phyloP scores from a whole-genome alignment of 139 green algal species.

The Astrephomene gubernaculifera region DNA sequence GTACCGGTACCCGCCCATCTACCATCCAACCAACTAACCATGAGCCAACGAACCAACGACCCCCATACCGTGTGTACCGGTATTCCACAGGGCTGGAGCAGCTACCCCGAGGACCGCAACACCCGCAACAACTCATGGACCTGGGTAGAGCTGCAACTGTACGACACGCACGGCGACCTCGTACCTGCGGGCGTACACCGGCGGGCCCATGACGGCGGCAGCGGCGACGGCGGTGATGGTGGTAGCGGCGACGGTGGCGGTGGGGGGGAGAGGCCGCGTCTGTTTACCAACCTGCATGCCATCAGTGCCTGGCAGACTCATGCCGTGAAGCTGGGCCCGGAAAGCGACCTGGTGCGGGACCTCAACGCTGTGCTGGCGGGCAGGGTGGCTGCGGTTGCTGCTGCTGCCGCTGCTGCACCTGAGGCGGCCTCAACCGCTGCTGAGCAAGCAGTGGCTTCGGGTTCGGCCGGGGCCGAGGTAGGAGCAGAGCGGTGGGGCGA shows the following conservation, averaged over 20 bases:
- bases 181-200: no score
- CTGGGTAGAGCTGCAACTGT: conserved; percentile 41
- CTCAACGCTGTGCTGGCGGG: not conserved
- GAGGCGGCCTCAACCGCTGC: not conserved
- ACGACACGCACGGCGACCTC: not conserved
- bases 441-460: not conserved
- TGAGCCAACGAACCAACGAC: not conserved
- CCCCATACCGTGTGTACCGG: not conserved
- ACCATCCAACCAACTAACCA: not conserved
- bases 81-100: conserved; percentile 44
- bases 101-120: conserved; percentile 37
- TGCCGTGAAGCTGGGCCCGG: not conserved
- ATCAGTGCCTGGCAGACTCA: not conserved
- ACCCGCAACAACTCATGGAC: conserved; percentile 40
- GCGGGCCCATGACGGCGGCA: no score
- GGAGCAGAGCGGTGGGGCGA: not conserved
- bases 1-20: no score
- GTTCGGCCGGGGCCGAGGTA: not conserved
- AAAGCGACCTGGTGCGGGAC: not conserved
- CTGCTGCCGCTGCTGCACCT: not conserved
- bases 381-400: not conserved
- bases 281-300: conserved; percentile 34
- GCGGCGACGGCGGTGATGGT: not conserved
- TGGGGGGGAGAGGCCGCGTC: not conserved
- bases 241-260: not conserved